Evolutionary conservation across 2,329 filamentous ascomycete species (phyloP).

Genomic region (Harringtonia lauricola): DNA sequence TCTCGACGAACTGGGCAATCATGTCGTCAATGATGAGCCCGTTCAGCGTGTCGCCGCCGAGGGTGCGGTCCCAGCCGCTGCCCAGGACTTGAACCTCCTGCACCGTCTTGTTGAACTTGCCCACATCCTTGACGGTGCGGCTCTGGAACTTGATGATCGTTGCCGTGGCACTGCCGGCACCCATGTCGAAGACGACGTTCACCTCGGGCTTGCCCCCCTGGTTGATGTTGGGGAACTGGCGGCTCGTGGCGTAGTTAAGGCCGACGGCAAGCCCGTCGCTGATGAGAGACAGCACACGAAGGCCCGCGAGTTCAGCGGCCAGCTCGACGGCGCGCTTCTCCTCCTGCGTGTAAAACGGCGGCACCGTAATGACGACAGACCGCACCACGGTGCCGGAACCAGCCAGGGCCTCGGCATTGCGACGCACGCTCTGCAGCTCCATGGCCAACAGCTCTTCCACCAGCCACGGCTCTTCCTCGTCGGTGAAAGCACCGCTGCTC

Average conservation of each 20-base stretch:
- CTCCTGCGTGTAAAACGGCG: constrained; percentile 79
- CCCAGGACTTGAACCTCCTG: constrained; percentile 90
- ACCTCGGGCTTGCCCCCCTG: constrained; percentile 81
- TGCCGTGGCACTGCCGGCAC: constrained; percentile 85
- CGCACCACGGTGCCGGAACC: constrained; percentile 63
- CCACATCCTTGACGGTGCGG: constrained; percentile 78
- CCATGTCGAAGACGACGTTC: constrained; percentile 96
- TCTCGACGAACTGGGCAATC: constrained; percentile 65
- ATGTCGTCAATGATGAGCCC: constrained; percentile 83
- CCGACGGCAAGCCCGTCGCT: constrained; percentile 89
- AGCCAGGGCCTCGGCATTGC: constrained; percentile 76
- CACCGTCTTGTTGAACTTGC: constrained; percentile 90
- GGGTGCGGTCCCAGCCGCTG: constrained; percentile 75
- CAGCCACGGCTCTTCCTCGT: constrained; percentile 55
- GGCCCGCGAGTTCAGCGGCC: constrained; percentile 76
- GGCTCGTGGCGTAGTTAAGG: constrained; percentile 85
- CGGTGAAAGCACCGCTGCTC: constrained; percentile 53
- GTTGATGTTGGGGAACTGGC: constrained; percentile 76
- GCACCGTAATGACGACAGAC: constrained; percentile 81
- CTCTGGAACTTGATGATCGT: constrained; percentile 85
- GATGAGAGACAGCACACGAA: constrained; percentile 75
- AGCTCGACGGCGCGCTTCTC: constrained; percentile 80
- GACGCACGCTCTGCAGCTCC: constrained; percentile 84
- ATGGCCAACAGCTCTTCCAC: constrained; percentile 94
- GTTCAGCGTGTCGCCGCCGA: constrained; percentile 86